Base-by-base conservation (phyloP, 2,329 filamentous ascomycete genomes). In the Alternaria longipes region DNA sequence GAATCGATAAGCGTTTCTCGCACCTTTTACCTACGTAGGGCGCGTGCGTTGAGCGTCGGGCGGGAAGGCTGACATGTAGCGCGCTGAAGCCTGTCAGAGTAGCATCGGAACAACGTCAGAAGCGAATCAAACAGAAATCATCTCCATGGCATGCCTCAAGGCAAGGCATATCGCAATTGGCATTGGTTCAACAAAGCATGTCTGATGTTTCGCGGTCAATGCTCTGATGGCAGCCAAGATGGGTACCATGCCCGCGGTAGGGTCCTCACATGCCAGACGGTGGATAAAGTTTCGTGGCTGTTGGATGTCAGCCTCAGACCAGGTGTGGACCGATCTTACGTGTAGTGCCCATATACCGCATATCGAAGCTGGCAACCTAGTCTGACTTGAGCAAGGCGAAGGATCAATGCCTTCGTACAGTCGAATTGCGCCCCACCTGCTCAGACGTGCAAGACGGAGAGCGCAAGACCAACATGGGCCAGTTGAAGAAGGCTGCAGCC, bases 241-340 rank as follows among this genome's bases (percentile, higher is more conserved):
- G 57, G 44, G 57, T 56, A 60, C 57, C 57, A 44, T 38, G 14
- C 34, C 40, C 40, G 34, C 44, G 57, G 57, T 60, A 51, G 46
- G 47, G 26, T 51, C 46, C 34, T 45, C 28, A 30, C 41, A 47
- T 32, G 40, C 58, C 30, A 57, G 38, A 47, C 47, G 54, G 40
- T 51, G n/a, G 56, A 67, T 62, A 65, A 67, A 62, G 67, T 68
- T 71, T 66, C 46, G 62, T 61, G 60, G 62, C 60, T 61, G 63
- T 55, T 64, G 57, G 59, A 63, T 65, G 67, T 73, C 72, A 76
- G 72, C 74, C 68, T 72, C 73, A 71, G 73, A 65, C 54, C 52
- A 57, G 51, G 57, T 55, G 54, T 60, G 56, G 60, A 68, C 75
- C 74, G 69, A 65, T 77, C 72, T 77, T 68, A 76, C 69, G 64